Evolutionary conservation across 495 filamentous ascomycete genomes (phyloP).

Genomic region (Xylaria palmicola): DNA sequence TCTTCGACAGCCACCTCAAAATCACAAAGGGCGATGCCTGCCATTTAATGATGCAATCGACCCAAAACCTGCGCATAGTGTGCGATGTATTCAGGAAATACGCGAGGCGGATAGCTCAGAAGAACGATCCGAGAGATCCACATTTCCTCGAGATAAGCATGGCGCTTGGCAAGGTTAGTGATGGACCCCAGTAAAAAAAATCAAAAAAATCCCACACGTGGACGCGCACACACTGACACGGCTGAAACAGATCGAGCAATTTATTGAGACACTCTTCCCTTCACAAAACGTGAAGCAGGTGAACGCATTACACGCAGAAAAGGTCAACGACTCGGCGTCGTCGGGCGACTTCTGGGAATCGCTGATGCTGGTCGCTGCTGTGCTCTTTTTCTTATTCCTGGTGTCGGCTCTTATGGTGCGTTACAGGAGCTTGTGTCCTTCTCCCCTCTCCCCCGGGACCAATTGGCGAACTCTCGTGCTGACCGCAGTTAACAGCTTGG

Average conservation of each 20-base stretch:
- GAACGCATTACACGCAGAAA: slow-evolving; percentile 29
- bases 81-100: slow-evolving; percentile 78
- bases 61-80: slow-evolving; percentile 78
- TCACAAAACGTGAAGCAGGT: slow-evolving; percentile 54
- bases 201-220: too few relatives aligned
- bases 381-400: slow-evolving; percentile 33
- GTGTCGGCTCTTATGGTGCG: slow-evolving; percentile 48
- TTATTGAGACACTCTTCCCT: slow-evolving; percentile 93
- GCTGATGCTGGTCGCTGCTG: slow-evolving; percentile 33
- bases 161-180: slow-evolving; percentile 80
- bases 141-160: slow-evolving; percentile 92
- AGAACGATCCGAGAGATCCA: slow-evolving; percentile 91
- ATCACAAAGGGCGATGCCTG: slow-evolving; percentile 96
- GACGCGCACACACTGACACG: not conserved
- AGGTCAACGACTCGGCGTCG: slow-evolving; percentile 18
- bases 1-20: slow-evolving; percentile 89
- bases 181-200: too few relatives aligned
- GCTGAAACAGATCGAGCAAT: slow-evolving; percentile 79
- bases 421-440: too few relatives aligned
- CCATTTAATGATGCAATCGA: slow-evolving; percentile 84
- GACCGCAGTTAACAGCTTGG: slow-evolving; percentile 52
- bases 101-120: slow-evolving; percentile 80
- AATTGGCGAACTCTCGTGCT: not conserved
- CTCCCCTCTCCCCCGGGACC: not conserved
- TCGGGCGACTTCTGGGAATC: slow-evolving; percentile 37